These are phyloP conservation scores for Colletotrichum sp. DNA, from an alignment of 2,329 filamentous ascomycete species.

Conservation along the genomic window DNA sequence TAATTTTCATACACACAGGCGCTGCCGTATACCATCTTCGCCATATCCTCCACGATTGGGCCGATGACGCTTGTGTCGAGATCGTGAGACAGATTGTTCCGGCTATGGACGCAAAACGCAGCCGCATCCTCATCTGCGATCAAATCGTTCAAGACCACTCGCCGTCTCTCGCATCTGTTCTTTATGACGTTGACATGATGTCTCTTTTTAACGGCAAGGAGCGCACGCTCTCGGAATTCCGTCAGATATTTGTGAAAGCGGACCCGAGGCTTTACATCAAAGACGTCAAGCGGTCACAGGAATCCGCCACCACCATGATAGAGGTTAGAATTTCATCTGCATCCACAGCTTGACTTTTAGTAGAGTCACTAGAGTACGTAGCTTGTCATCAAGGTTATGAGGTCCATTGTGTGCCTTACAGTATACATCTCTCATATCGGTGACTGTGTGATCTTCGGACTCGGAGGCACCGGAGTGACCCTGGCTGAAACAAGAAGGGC, in stretches of 20 bases:
- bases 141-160: background rate
- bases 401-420: background rate
- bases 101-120: background rate
- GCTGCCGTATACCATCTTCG: background rate
- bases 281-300: background rate
- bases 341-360: background rate
- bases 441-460: background rate
- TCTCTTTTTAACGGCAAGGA: background rate
- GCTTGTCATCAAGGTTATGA: background rate
- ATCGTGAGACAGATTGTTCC: background rate
- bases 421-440: background rate
- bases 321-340: background rate
- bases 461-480: background rate
- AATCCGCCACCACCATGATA: background rate
- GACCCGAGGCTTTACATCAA: background rate
- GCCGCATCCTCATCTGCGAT: background rate
- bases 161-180: background rate
- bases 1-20: accelerated
- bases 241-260: background rate
- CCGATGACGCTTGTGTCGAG: background rate
- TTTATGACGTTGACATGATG: background rate
- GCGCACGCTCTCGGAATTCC: background rate
- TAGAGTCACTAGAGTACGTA: background rate
- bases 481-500: background rate
- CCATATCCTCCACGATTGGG: background rate